Evolutionary conservation across 805 yeast genomes (phyloP).

Genomic region (Candida khao-thaluensis): DNA sequence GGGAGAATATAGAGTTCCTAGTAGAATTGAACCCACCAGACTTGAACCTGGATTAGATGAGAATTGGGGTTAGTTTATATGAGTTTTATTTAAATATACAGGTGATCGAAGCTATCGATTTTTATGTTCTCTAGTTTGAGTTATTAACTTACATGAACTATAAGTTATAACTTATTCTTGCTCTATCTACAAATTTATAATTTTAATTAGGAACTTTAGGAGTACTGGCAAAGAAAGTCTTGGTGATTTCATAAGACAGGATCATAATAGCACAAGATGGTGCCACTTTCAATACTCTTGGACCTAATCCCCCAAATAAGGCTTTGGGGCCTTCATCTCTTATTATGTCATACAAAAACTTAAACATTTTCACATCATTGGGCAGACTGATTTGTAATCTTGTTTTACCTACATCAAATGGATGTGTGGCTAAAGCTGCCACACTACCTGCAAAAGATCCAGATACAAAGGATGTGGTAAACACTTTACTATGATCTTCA

Average conservation of each 20-base stretch:
- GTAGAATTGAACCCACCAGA: constrained; percentile 5
- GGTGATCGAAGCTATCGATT: too few relatives aligned
- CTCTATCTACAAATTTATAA: too few relatives aligned
- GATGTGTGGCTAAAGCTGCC: constrained; percentile 87
- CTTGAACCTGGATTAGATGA: constrained; percentile 6
- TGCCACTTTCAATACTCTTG: constrained; percentile 86
- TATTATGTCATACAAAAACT: constrained; percentile 60
- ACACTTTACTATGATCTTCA: constrained; percentile 43
- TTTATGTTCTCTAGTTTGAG: too few relatives aligned
- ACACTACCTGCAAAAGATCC: constrained; percentile 83
- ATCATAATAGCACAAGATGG: constrained; percentile 99
- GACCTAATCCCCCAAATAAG: constrained; percentile 81
- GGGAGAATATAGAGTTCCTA: constrained; percentile 1
- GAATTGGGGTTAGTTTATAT: constrained; percentile 2
- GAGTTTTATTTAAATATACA: background rate
- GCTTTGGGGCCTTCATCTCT: constrained; percentile 77
- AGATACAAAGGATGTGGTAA: constrained; percentile 65
- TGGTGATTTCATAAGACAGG: constrained; percentile 88
- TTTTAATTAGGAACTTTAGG: too few relatives aligned
- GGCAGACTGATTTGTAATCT: constrained; percentile 61
- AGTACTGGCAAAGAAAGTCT: constrained; percentile 44
- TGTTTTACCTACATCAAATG: constrained; percentile 97
- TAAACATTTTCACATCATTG: constrained; percentile 52
- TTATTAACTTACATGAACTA: too few relatives aligned
- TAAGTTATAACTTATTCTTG: too few relatives aligned